These are phyloP conservation scores for Macrocystidia cucumis DNA, from an alignment of 1,284 basidiomycete genomes.

Conservation along the genomic window DNA sequence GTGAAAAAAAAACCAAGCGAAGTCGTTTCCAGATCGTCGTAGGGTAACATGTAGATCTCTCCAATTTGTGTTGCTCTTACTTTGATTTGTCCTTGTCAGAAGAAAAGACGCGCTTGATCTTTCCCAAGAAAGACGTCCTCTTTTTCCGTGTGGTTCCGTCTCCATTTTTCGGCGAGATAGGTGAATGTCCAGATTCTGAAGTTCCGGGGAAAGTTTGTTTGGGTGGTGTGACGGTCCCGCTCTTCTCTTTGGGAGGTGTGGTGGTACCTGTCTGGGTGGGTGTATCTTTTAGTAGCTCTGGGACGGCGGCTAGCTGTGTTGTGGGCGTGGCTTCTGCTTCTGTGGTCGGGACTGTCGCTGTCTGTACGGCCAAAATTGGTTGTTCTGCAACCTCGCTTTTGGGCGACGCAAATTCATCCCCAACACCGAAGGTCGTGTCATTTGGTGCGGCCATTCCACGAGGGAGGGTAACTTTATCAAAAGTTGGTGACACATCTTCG, in stretches of 20 bases:
- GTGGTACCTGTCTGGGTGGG: background rate
- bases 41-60: conserved; percentile 6
- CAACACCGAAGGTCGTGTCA: background rate
- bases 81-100: conserved; percentile 28
- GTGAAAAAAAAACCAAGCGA: conserved; percentile 7
- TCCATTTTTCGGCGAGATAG: conserved; percentile 1
- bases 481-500: too few relatives aligned
- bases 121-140: conserved; percentile 37
- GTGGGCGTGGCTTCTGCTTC: background rate
- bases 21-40: conserved; percentile 6
- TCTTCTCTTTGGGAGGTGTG: conserved; percentile 1
- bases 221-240: background rate
- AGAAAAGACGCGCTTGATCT: conserved; percentile 35
- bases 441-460: too few relatives aligned
- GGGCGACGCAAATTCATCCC: background rate
- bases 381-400: background rate
- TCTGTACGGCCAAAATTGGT: background rate
- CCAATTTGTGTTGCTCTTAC: conserved; percentile 10
- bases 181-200: conserved; percentile 1
- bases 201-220: background rate
- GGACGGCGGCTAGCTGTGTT: background rate
- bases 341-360: background rate
- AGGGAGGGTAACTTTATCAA: too few relatives aligned
- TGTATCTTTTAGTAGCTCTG: background rate
- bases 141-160: conserved; percentile 22